A percentile compares a stretch with the other conserved stretches of the same genome.
phyloP scores from a whole-genome alignment of 2,329 filamentous ascomycete species.

The Hymenoscyphus scutula region DNA sequence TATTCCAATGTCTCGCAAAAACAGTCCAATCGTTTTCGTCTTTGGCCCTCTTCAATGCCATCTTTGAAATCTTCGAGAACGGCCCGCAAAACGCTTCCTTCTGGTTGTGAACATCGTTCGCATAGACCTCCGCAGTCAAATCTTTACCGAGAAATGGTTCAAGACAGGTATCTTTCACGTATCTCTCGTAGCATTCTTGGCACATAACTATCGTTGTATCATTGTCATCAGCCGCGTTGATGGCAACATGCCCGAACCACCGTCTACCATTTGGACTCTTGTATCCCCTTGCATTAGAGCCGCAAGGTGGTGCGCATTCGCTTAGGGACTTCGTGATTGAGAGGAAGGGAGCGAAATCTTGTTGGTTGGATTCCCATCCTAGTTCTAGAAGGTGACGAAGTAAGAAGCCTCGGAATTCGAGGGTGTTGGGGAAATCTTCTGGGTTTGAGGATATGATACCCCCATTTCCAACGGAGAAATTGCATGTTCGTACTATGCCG shows the following conservation, averaged over 20 bases:
- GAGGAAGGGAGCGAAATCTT: slow-evolving; percentile 8
- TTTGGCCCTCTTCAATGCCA: slow-evolving; percentile 8
- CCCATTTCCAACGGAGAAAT: slow-evolving; percentile 11
- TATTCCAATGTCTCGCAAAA: slow-evolving; percentile 13
- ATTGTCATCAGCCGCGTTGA: slow-evolving; percentile 8
- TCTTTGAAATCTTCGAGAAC: slow-evolving; percentile 15
- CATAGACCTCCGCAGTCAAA: slow-evolving; percentile 16
- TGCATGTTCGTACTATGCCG: slow-evolving; percentile 16
- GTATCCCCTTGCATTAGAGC: slow-evolving; percentile 11
- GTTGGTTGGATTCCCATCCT: slow-evolving; percentile 12
- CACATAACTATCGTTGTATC: slow-evolving; percentile 22
- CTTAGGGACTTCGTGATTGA: slow-evolving; percentile 7
- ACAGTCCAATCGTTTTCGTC: slow-evolving; percentile 10
- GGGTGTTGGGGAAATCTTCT: slow-evolving; percentile 12
- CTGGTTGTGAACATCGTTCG: slow-evolving; percentile 5
- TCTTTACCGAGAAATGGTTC: slow-evolving; percentile 13
- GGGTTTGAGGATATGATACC: slow-evolving; percentile 12
- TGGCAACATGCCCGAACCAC: slow-evolving; percentile 17
- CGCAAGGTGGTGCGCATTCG: slow-evolving; percentile 15
- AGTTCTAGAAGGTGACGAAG: slow-evolving; percentile 7
- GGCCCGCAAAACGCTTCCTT: slow-evolving; percentile 17
- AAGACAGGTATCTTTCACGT: slow-evolving; percentile 11
- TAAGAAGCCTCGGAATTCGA: not conserved
- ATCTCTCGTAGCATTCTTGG: slow-evolving; percentile 18
- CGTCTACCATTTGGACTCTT: slow-evolving; percentile 13